Conservation (phyloP, 805 yeast genomes). For the Maudiozyma pseudohumilis region DNA sequence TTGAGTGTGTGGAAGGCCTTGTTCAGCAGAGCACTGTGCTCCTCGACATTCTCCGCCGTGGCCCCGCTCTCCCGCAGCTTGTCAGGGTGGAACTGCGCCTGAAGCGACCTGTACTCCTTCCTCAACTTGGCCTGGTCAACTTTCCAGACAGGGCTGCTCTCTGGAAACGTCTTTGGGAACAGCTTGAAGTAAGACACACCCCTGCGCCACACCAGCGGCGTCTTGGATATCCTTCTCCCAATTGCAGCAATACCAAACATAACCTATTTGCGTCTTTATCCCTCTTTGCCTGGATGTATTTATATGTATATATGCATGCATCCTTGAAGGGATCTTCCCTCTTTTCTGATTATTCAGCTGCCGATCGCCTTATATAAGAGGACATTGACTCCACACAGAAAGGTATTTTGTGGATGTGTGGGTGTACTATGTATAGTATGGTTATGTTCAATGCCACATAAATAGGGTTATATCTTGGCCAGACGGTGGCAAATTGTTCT, state of each 20-base stretch:
- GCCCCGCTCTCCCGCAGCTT: slow-evolving; percentile 23
- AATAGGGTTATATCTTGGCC: no score
- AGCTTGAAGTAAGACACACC: slow-evolving; percentile 40
- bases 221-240: no score
- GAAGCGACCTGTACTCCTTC: slow-evolving; percentile 65
- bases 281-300: background rate
- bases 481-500: no score
- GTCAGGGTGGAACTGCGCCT: slow-evolving; percentile 79
- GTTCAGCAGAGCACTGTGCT: slow-evolving; percentile 48
- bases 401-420: no score
- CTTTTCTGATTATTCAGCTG: no score
- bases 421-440: no score
- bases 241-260: background rate
- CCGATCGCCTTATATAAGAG: no score
- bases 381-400: no score
- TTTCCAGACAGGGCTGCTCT: slow-evolving; percentile 58
- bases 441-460: no score
- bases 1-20: slow-evolving; percentile 65
- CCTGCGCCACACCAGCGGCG: background rate
- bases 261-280: background rate
- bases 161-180: slow-evolving; percentile 69
- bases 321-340: background rate
- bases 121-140: slow-evolving; percentile 50
- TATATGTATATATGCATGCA: no score
- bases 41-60: slow-evolving; percentile 7